Evolutionary conservation across 768 basidiomycete genomes (phyloP).

Genomic region (Termitomyces sp.): DNA sequence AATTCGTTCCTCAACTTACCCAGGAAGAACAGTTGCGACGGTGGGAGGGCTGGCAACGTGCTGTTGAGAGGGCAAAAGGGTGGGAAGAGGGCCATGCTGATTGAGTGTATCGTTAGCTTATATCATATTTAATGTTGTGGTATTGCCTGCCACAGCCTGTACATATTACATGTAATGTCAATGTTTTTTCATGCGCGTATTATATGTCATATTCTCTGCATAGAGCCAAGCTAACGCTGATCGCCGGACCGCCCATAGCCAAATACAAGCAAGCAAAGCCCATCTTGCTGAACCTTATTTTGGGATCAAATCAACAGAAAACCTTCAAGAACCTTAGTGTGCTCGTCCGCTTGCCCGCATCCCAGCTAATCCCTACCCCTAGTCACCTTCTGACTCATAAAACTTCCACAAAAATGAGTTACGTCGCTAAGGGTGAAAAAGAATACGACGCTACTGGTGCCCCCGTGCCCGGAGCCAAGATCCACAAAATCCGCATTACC

Average conservation of each 20-base stretch:
- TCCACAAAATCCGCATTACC: slow-evolving; percentile 99
- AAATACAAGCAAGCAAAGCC: slow-evolving; percentile 8
- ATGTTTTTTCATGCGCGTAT: not conserved
- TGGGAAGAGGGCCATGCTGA: slow-evolving; percentile 68
- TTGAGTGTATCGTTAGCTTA: slow-evolving; percentile 3
- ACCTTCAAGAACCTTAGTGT: slow-evolving; percentile 35
- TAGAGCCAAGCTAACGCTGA: too few relatives aligned
- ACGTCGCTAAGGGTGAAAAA: slow-evolving; percentile 98
- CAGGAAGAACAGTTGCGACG: slow-evolving; percentile 55
- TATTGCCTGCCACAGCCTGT: not conserved
- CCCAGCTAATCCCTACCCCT: slow-evolving; percentile 7
- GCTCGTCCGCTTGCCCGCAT: not conserved
- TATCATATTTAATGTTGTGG: not conserved
- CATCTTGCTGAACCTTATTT: slow-evolving; percentile 32
- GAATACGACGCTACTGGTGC: slow-evolving; percentile 95
- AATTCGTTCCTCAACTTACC: slow-evolving; percentile 58
- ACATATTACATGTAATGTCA: not conserved
- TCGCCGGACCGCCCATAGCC: not conserved
- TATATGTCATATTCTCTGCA: too few relatives aligned
- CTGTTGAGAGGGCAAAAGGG: slow-evolving; percentile 75
- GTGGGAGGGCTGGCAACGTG: slow-evolving; percentile 85
- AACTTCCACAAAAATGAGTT: slow-evolving; percentile 68
- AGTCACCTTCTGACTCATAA: slow-evolving; percentile 85
- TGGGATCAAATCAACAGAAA: slow-evolving; percentile 36
- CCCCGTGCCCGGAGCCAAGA: slow-evolving; percentile 80